Evolutionary conservation across 2,329 filamentous ascomycete species (phyloP).

Genomic region (Hymenoscyphus scutula): DNA sequence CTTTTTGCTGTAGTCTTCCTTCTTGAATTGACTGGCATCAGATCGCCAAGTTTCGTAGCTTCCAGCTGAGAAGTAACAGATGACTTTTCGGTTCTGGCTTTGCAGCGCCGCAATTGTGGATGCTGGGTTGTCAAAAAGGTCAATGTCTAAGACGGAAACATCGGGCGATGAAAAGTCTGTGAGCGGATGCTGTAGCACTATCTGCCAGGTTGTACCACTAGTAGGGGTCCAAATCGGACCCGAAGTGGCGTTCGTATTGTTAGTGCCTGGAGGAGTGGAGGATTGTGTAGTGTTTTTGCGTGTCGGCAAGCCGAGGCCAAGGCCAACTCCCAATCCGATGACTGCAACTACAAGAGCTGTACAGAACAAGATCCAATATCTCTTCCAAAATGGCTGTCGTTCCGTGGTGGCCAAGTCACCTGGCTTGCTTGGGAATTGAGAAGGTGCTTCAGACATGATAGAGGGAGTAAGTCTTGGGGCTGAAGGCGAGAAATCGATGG

Average conservation of each 20-base stretch:
- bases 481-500: neutral
- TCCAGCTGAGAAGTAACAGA: conserved; percentile 73
- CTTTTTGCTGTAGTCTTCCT: conserved; percentile 53
- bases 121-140: conserved; percentile 44
- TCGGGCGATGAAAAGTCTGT: conserved; percentile 18
- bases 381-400: neutral
- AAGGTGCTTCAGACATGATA: neutral
- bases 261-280: neutral
- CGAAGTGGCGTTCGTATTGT: conserved; percentile 6
- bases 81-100: conserved; percentile 53
- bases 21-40: conserved; percentile 52
- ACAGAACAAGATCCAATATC: neutral
- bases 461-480: neutral
- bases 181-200: conserved; percentile 6
- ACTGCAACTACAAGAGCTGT: neutral
- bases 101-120: conserved; percentile 48
- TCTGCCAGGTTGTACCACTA: conserved; percentile 17
- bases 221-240: conserved; percentile 13
- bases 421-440: neutral
- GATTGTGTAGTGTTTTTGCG: neutral
- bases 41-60: conserved; percentile 62
- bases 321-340: conserved; percentile 7
- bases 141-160: conserved; percentile 39
- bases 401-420: neutral
- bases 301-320: conserved; percentile 4